These are phyloP conservation scores for Saturnispora kantuleensis DNA, from an alignment of 805 yeast genomes.

Conservation along the genomic window DNA sequence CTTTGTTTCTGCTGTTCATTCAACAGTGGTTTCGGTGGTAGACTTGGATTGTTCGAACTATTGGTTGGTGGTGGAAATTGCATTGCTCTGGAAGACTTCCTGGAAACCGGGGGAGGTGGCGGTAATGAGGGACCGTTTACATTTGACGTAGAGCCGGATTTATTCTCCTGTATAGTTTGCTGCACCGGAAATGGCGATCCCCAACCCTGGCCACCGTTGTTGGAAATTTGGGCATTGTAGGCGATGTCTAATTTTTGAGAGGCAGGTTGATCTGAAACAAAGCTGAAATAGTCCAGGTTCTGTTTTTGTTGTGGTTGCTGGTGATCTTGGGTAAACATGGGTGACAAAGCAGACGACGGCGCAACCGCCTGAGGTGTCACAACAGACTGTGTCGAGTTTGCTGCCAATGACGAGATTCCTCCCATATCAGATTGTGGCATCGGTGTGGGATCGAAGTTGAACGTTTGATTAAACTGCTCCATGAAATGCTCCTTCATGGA, in stretches of 20 bases:
- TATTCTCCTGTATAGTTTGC: not conserved
- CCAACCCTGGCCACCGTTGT: too few relatives aligned
- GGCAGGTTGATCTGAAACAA: too few relatives aligned
- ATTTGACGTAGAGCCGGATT: conserved; percentile 14
- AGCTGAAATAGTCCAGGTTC: not conserved
- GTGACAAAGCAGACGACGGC: not conserved
- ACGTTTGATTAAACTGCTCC: conserved; percentile 15
- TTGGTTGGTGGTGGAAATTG: conserved; percentile 3
- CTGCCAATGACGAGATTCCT: conserved; percentile 10
- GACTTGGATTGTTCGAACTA: conserved; percentile 13
- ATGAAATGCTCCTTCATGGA: conserved; percentile 27
- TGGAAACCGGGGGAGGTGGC: conserved; percentile 25
- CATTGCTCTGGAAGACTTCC: conserved; percentile 21
- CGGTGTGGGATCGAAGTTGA: conserved; percentile 7
- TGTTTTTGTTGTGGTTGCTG: conserved; percentile 2
- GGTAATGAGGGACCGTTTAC: conserved; percentile 17
- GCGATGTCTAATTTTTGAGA: too few relatives aligned
- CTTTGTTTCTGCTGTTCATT: conserved; percentile 23
- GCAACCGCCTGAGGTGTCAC: not conserved
- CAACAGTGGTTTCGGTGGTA: conserved; percentile 25
- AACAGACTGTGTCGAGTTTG: conserved; percentile 1
- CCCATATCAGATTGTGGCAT: not conserved
- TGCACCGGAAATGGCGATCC: not conserved
- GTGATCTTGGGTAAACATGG: not conserved
- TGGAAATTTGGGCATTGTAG: too few relatives aligned